Evolutionary conservation across 2,329 filamentous ascomycete genomes (phyloP).

Genomic region (Tolypocladium sp.): DNA sequence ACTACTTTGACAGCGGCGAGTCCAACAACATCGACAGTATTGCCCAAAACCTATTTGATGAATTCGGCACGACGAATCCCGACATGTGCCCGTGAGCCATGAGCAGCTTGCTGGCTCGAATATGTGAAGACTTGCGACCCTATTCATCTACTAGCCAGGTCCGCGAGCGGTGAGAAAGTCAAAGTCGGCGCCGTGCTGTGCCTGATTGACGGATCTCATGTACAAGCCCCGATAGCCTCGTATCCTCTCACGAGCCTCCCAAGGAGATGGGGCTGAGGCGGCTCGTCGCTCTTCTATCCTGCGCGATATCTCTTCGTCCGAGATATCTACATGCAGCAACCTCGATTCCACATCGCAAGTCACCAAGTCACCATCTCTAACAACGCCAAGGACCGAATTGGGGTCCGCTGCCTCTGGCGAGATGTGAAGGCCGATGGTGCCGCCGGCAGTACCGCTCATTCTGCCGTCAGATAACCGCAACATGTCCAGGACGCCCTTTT

Average conservation of each 20-base stretch:
- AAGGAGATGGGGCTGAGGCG: background rate
- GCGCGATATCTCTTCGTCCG: slow-evolving; percentile 54
- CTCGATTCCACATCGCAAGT: slow-evolving; percentile 67
- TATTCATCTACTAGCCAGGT: slow-evolving; percentile 2
- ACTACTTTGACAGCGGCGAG: slow-evolving; percentile 17
- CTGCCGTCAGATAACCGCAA: slow-evolving; percentile 79
- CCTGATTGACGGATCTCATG: slow-evolving; percentile 50
- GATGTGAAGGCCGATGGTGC: slow-evolving; percentile 84
- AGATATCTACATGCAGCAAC: slow-evolving; percentile 49
- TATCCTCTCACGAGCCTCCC: slow-evolving; percentile 30
- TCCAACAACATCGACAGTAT: slow-evolving; percentile 20
- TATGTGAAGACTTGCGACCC: background rate
- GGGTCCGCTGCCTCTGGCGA: slow-evolving; percentile 74
- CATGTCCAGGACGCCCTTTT: slow-evolving; percentile 68
- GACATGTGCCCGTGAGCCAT: background rate
- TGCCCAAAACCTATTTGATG: slow-evolving; percentile 24
- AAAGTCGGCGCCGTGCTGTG: slow-evolving; percentile 50
- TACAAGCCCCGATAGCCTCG: slow-evolving; percentile 45
- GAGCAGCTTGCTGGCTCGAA: background rate
- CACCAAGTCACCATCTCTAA: slow-evolving; percentile 68
- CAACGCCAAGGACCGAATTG: slow-evolving; percentile 67
- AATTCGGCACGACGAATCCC: slow-evolving; percentile 2
- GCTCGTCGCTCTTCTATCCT: slow-evolving; percentile 7
- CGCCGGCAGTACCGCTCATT: slow-evolving; percentile 79
- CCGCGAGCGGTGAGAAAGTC: slow-evolving; percentile 47